Evolutionary conservation across 2,329 filamentous ascomycete species (phyloP), one percentile per base, ranked within the genome.

Genomic region (Cryphonectria parasitica): DNA sequence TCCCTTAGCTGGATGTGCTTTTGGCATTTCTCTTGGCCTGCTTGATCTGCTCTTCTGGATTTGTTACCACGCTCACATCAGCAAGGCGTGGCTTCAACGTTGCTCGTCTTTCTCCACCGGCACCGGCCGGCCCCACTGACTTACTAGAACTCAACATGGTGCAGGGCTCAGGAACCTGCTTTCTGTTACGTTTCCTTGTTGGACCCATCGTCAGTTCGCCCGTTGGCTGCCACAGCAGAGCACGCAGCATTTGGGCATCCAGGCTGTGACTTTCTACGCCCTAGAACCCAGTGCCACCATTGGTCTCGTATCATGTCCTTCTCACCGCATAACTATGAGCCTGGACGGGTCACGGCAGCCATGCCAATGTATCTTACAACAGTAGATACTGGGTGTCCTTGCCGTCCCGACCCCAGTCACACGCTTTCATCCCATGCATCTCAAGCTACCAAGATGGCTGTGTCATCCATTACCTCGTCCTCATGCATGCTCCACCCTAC

Each of bases 261-360:
- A 49, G 43, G 43, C 22, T 49, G 45, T n/a, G 22, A 49, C 45
- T n/a, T 49, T 3, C 34, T 2, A 49, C 45, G 22, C 52, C 25
- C 11, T 25, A 58, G 28, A 15, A 34, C 25, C 54, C 54, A 28
- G 54, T 31, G 15, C 25, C 25, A 17, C 25, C 25, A 19, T 8
- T 31, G 54, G 13, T 19, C 61, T 64, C 61, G 61, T 64, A 64
- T 31, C 61, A 64, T 64, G 28, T 56, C 43, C 41, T 63, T 63
- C 39, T 41, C 28, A 60, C 68, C 64, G 31, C 43, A 54, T 54
- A n/a, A n/a, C n/a, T n/a, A 25, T 19, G 34, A 43, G n/a, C 22
- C 56, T 65, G 41, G 62, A 17, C 15, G 66, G 54, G 41, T 25
- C 66, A 66, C 52, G 62, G 43, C 41, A 25, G 43, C 45, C 25